Percentiles rank a stretch among this genome's conserved stretches.
Evolutionary conservation across 2,329 filamentous ascomycete species (phyloP).

Genomic region (Diaporthe citriasiana): DNA sequence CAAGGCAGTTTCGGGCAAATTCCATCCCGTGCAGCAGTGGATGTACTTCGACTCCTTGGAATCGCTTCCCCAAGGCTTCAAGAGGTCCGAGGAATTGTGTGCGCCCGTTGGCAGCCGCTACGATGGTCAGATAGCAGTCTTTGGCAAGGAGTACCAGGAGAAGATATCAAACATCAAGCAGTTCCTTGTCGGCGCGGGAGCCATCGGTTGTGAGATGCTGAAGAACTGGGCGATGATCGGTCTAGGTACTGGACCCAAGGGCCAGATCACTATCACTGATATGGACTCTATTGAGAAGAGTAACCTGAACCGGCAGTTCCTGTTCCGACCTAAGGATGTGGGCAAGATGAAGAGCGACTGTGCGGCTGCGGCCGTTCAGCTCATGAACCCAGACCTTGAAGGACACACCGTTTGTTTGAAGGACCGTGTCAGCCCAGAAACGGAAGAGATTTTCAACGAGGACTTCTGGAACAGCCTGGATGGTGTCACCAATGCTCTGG

Average conservation of each 20-base stretch:
- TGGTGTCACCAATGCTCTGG: conserved; percentile 94
- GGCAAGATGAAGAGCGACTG: conserved; percentile 97
- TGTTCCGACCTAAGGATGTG: conserved; percentile 94
- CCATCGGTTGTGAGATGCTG: conserved; percentile 98
- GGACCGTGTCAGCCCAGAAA: conserved; percentile 92
- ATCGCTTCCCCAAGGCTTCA: conserved; percentile 82
- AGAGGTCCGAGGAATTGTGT: conserved; percentile 88
- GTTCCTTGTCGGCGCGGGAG: conserved; percentile 95
- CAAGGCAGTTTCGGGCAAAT: conserved; percentile 98
- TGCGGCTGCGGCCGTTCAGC: conserved; percentile 88
- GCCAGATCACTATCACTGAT: conserved; percentile 93
- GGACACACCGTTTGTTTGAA: conserved; percentile 89
- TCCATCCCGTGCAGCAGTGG: conserved; percentile 95
- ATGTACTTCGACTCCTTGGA: conserved; percentile 99
- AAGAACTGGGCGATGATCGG: conserved; percentile 99
- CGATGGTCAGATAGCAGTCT: conserved; percentile 97
- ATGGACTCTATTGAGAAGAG: conserved; percentile 99
- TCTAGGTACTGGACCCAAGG: conserved; percentile 87
- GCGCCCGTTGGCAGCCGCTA: conserved; percentile 88
- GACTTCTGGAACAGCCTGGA: conserved; percentile 90
- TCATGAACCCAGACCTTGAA: conserved; percentile 93
- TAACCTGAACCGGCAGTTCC: conserved; percentile 96
- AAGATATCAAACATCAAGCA: conserved; percentile 92
- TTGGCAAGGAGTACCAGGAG: conserved; percentile 93
- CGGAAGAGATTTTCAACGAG: conserved; percentile 95